phyloP scores from a whole-genome alignment of 2,329 filamentous ascomycete species.

The Rutstroemia sp. region DNA sequence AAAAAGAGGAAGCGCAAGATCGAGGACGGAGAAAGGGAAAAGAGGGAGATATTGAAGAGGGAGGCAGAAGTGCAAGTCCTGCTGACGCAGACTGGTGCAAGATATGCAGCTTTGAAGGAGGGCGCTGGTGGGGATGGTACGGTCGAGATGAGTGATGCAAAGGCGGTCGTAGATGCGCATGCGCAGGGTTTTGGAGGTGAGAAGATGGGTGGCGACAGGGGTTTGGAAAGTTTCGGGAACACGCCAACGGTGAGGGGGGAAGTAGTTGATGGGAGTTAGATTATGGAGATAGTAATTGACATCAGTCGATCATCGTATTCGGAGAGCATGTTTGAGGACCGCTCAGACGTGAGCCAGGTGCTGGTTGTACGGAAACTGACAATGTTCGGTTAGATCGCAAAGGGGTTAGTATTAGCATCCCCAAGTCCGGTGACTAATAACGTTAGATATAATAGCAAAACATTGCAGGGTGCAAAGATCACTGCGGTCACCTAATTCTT shows the following conservation, averaged over 20 bases:
- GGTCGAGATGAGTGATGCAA: constrained; percentile 16
- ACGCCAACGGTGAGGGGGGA: constrained; percentile 27
- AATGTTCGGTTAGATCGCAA: too few relatives aligned
- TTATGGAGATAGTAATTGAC: not conserved
- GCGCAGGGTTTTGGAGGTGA: constrained; percentile 8
- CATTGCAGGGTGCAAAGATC: too few relatives aligned
- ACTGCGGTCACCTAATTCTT: too few relatives aligned
- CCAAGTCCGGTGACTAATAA: too few relatives aligned
- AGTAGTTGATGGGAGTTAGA: constrained; percentile 21
- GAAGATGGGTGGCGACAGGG: constrained; percentile 23
- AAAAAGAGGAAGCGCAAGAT: constrained; percentile 54
- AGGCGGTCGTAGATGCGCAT: constrained; percentile 12
- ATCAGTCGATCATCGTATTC: not conserved
- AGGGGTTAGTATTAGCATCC: too few relatives aligned
- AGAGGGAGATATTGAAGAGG: constrained; percentile 56
- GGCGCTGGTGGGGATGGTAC: constrained; percentile 34
- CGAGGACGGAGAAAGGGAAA: constrained; percentile 61
- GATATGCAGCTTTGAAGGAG: constrained; percentile 52
- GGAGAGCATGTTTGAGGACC: not conserved
- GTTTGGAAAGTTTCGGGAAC: constrained; percentile 34
- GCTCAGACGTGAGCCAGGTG: too few relatives aligned
- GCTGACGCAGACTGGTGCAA: constrained; percentile 71
- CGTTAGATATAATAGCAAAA: too few relatives aligned
- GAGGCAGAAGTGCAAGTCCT: constrained; percentile 75
- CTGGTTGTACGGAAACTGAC: too few relatives aligned